A percentile compares a stretch with the other conserved stretches of the same genome.
These are phyloP conservation scores for Nitzschia sp. DNA, from an alignment of 108 stramenopile species.

Conservation along the genomic window DNA sequence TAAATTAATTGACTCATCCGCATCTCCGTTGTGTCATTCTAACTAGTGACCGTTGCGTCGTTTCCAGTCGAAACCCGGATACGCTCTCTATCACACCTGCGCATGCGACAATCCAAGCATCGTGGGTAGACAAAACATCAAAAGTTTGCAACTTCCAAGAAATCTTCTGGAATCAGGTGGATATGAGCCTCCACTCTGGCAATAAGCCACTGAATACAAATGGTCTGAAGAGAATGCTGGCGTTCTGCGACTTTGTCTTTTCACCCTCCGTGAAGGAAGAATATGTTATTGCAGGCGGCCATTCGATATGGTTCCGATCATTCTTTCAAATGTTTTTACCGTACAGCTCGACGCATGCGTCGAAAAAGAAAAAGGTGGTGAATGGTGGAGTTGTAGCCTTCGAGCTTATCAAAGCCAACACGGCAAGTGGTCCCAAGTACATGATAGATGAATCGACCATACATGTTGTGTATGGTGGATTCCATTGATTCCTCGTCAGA, in stretches of 20 bases:
- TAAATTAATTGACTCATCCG: background rate
- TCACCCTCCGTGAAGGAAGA: constrained; percentile 56
- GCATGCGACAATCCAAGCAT: constrained; percentile 58
- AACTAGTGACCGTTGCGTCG: background rate
- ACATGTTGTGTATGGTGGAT: constrained; percentile 82
- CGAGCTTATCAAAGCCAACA: constrained; percentile 67
- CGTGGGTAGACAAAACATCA: constrained; percentile 77
- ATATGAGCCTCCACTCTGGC: constrained; percentile 76
- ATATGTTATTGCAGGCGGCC: constrained; percentile 83
- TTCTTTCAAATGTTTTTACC: constrained; percentile 89
- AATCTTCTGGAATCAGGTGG: constrained; percentile 59
- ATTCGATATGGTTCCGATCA: constrained; percentile 88
- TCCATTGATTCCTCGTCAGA: too few relatives aligned
- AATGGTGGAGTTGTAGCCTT: constrained; percentile 88
- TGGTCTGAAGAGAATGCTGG: constrained; percentile 74
- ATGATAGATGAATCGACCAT: constrained; percentile 82
- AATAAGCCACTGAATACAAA: constrained; percentile 85
- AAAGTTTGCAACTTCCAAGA: constrained; percentile 41
- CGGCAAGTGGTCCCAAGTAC: constrained; percentile 49
- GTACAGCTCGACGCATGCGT: constrained; percentile 45
- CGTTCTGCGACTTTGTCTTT: constrained; percentile 83
- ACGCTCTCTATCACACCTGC: constrained; percentile 86
- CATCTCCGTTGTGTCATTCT: background rate
- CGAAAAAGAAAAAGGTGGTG: constrained; percentile 89
- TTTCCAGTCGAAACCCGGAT: constrained; percentile 78